Evolutionary conservation across 192 early-diverging fungal genomes (phyloP).

Genomic region (Coemansia umbellata): DNA sequence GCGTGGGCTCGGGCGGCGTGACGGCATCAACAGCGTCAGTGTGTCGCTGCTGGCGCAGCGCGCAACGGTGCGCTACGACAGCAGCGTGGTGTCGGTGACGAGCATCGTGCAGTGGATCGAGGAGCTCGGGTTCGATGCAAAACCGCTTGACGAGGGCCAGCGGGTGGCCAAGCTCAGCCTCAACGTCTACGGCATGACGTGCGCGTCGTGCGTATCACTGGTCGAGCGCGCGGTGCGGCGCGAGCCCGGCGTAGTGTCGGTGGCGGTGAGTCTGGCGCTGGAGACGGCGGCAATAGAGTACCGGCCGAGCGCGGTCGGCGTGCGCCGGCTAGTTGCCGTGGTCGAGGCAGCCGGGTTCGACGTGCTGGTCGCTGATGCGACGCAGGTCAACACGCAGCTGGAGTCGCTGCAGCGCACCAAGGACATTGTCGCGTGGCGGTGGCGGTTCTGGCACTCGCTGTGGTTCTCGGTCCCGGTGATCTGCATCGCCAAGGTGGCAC

Average conservation of each 20-base stretch:
- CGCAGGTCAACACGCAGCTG: conserved; percentile 68
- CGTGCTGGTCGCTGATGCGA: conserved; percentile 62
- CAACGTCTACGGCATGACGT: conserved; percentile 95
- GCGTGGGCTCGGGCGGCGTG: conserved; percentile 54
- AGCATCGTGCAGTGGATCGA: conserved; percentile 64
- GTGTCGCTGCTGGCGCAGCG: conserved; percentile 84
- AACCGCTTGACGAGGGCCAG: conserved; percentile 46
- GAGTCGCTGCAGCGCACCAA: conserved; percentile 82
- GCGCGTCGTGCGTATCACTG: conserved; percentile 70
- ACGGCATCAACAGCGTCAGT: conserved; percentile 68
- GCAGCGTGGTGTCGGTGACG: conserved; percentile 35
- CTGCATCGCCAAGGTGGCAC: conserved; percentile 55
- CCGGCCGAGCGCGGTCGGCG: conserved; percentile 57
- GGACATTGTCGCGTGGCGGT: conserved; percentile 81
- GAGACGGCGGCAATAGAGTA: conserved; percentile 73
- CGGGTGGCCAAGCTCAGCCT: conserved; percentile 58
- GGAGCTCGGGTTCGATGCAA: conserved; percentile 71
- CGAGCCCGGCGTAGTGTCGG: conserved; percentile 53
- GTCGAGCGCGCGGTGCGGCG: conserved; percentile 61
- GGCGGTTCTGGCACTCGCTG: conserved; percentile 61
- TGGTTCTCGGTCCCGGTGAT: conserved; percentile 80
- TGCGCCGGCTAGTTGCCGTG: conserved; percentile 73
- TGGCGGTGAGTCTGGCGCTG: conserved; percentile 71
- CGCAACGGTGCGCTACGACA: conserved; percentile 67
- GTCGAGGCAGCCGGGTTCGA: conserved; percentile 83